Percentiles rank a stretch among this genome's conserved stretches.
Conservation (phyloP, 495 filamentous ascomycete species). For the Neurospora terricola region DNA sequence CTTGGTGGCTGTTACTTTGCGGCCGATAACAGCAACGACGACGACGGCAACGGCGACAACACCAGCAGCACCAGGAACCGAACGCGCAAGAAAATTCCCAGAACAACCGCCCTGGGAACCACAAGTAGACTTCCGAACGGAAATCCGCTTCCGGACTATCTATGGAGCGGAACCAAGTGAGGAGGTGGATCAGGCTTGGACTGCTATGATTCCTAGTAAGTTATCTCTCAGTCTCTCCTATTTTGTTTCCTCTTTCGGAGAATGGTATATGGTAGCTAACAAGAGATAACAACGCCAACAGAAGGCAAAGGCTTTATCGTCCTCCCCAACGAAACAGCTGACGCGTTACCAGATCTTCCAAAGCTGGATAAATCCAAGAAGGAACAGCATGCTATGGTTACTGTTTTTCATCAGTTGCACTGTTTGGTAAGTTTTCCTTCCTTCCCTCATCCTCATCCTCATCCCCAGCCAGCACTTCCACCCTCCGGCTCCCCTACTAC, state of each 20-base stretch:
- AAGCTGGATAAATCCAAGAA: background rate
- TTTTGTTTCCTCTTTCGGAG: background rate
- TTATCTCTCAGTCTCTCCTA: too few species aligned
- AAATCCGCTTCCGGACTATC: background rate
- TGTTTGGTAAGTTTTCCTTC: background rate
- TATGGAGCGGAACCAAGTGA: background rate
- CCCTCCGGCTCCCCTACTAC: background rate
- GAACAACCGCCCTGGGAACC: background rate
- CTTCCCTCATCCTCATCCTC: background rate
- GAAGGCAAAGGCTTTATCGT: slow-evolving; percentile 1
- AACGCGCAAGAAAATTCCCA: background rate
- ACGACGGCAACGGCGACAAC: background rate
- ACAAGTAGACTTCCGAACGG: background rate
- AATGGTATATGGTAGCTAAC: background rate
- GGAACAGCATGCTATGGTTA: background rate
- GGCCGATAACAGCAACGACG: background rate
- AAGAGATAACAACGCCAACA: background rate
- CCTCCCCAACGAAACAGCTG: background rate
- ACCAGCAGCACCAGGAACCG: too few species aligned
- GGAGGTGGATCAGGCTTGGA: background rate
- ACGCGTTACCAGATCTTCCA: background rate
- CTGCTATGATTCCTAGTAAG: slow-evolving; percentile 1
- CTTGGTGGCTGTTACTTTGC: background rate
- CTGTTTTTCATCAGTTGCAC: background rate
- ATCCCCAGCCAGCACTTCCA: too few species aligned